These are phyloP conservation scores for Chimonanthus praecox DNA, from an alignment of 164 flowering plant species.

Conservation along the genomic window DNA sequence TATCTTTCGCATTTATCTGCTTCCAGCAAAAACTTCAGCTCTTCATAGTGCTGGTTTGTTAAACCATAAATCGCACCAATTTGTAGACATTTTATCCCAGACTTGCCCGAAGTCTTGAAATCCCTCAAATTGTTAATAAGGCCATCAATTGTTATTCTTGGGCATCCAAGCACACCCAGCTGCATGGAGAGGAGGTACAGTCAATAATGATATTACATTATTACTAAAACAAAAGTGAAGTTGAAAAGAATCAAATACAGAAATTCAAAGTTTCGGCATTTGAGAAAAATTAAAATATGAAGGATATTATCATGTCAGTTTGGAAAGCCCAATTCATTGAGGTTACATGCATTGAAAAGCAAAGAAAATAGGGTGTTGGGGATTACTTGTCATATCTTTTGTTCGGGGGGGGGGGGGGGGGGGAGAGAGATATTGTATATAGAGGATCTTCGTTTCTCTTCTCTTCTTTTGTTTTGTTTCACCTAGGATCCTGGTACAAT, in stretches of 20 bases:
- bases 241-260: neutral
- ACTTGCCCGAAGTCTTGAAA: slow-evolving; percentile 32
- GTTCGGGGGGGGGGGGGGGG: too few species aligned
- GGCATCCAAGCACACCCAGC: slow-evolving; percentile 82
- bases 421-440: too few species aligned
- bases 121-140: slow-evolving; percentile 44
- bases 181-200: slow-evolving; percentile 27
- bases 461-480: too few species aligned
- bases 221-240: neutral
- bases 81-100: slow-evolving; percentile 54
- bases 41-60: slow-evolving; percentile 55
- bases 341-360: neutral
- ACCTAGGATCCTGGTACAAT: too few species aligned
- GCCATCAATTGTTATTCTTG: slow-evolving; percentile 63
- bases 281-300: neutral
- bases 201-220: neutral
- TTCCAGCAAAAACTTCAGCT: slow-evolving; percentile 46
- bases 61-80: slow-evolving; percentile 73
- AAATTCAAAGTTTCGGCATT: neutral
- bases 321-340: neutral
- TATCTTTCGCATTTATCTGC: slow-evolving; percentile 9
- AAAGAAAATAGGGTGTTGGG: too few species aligned
- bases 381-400: too few species aligned
- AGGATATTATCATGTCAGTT: neutral
- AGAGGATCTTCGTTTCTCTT: too few species aligned